Evolutionary conservation across 2,329 filamentous ascomycete genomes (phyloP), one percentile per base, ranked within the genome.

Genomic region (Aspergillus sp.): DNA sequence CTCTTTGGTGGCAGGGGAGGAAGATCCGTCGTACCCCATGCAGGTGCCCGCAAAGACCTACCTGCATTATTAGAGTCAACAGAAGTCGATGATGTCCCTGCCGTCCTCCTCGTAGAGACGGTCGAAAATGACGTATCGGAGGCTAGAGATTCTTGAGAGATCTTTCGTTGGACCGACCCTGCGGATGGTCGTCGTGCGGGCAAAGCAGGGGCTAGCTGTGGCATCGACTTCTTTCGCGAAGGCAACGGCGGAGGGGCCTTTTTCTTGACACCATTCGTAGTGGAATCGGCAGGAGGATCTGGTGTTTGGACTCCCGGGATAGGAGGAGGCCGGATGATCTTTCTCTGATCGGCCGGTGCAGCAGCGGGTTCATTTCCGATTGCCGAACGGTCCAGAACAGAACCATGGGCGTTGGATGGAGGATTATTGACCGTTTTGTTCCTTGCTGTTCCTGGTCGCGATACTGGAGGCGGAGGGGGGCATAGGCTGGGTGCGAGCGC

Each of bases 1-100:
- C 66, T 62, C 53, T 74, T 79, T 1, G 75, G 71, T 39, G 78
- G 78, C 31, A 82, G 64, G 28, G 73, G 67, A 40, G 80, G 80
- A 7, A 82, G 61, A 32, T 72, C 70, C 10, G 71, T 61, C 39
- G 78, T 73, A 47, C 79, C 77, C 64, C 75, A 83, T 37, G 74
- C 73, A 7, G 81, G 80, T 5, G 79, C 76, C 53, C 73, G 72
- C 38, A 77, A 63, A 35, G 33, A 44, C n/a, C 68, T 64, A 45
- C 64, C 61, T 26, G 61, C 49, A 43, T 60, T 52, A 19, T 62
- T 53, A 27, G 60, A 19, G 19, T 19, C 19, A 19, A 19, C 39
- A 45, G 58, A 61, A 29, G 60, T 56, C 31, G 56, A 60, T 44
- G 58, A 58, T 38, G 63, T 62, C n/a, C 56, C 62, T 41, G 54